A percentile compares a stretch with the other conserved stretches of the same genome.
These are phyloP conservation scores for Paramecium primaurelia DNA, from an alignment of 73 alveolate genomes.

Conservation along the genomic window DNA sequence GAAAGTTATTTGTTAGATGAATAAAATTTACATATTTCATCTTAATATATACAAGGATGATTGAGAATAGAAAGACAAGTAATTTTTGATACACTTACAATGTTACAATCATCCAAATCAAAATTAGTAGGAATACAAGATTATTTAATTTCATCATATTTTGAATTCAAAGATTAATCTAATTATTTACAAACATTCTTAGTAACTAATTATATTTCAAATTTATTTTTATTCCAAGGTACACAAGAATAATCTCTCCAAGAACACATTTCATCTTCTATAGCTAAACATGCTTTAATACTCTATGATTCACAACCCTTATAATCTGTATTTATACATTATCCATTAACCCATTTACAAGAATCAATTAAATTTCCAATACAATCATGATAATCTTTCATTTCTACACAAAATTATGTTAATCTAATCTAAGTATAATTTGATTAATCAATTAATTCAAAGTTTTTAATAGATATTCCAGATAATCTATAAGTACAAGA, in stretches of 20 bases:
- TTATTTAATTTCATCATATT: neutral
- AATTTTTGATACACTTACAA: neutral
- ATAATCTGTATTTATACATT: neutral
- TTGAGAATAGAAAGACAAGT: neutral
- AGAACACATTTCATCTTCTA: neutral
- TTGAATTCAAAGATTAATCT: neutral
- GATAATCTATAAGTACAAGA: neutral
- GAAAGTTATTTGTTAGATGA: neutral
- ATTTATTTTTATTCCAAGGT: constrained; percentile 8
- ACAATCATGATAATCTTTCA: neutral
- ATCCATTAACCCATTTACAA: neutral
- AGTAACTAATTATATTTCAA: neutral
- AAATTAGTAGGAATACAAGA: neutral
- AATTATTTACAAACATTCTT: neutral
- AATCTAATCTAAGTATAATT: neutral
- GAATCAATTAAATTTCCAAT: neutral
- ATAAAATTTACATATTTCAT: neutral
- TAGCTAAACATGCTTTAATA: neutral
- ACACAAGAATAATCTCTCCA: constrained; percentile 41
- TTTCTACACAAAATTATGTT: neutral
- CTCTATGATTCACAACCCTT: neutral
- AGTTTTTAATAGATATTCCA: neutral
- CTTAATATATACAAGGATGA: neutral
- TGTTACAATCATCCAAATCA: neutral
- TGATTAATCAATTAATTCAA: neutral